Evolutionary conservation across 2,329 filamentous ascomycete genomes (phyloP).

Genomic region (Raffaelea ambrosiae): DNA sequence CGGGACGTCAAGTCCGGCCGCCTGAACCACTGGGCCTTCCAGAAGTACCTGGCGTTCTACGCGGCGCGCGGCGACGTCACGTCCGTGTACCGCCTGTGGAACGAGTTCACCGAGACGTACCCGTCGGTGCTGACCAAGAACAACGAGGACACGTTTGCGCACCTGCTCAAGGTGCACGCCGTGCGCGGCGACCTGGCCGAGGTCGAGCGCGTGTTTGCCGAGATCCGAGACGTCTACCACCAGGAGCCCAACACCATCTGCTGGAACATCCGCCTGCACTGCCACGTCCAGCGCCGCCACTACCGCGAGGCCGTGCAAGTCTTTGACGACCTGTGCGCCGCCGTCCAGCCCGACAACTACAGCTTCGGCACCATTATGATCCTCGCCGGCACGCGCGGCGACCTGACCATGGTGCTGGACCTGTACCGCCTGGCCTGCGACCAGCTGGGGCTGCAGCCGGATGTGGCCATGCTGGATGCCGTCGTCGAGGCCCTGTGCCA

Average conservation of each 20-base stretch:
- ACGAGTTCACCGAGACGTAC: constrained; percentile 29
- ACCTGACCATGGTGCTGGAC: constrained; percentile 59
- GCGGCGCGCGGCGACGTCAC: constrained; percentile 37
- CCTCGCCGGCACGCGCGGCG: constrained; percentile 61
- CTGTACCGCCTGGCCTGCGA: constrained; percentile 54
- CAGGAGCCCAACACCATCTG: constrained; percentile 48
- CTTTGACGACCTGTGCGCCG: constrained; percentile 51
- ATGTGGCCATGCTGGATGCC: constrained; percentile 50
- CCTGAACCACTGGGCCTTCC: constrained; percentile 35
- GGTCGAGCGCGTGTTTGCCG: constrained; percentile 52
- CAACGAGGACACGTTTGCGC: constrained; percentile 33
- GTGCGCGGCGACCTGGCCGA: constrained; percentile 54
- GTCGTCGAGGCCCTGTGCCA: constrained; percentile 61
- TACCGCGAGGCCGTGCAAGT: constrained; percentile 54
- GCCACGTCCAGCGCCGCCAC: constrained; percentile 58
- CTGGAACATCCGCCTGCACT: constrained; percentile 73
- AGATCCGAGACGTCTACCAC: constrained; percentile 47
- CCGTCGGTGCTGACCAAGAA: constrained; percentile 8
- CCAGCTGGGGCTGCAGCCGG: constrained; percentile 38
- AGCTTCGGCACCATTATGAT: constrained; percentile 69
- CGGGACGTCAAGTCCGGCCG: constrained; percentile 11
- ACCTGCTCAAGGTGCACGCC: constrained; percentile 64
- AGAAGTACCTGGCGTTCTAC: constrained; percentile 40
- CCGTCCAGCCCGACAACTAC: constrained; percentile 46
- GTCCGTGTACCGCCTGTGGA: constrained; percentile 35